Percentiles rank a stretch among this genome's conserved stretches.
Evolutionary conservation across 2,329 filamentous ascomycete species (phyloP).

Genomic region (Bipolaris cookei): DNA sequence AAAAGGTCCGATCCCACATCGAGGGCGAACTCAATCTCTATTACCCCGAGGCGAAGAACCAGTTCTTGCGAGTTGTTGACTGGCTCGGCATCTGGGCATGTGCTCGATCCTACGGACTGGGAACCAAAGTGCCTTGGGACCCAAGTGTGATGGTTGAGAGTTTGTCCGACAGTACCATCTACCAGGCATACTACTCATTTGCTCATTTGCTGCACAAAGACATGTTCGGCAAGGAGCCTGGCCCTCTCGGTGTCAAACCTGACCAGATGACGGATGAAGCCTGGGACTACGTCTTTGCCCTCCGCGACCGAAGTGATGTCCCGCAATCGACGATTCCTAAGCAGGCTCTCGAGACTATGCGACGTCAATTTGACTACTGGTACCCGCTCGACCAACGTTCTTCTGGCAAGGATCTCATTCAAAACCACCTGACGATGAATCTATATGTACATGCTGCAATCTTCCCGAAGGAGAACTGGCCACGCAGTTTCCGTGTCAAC

Average conservation of each 20-base stretch:
- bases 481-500: conserved; percentile 82
- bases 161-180: conserved; percentile 90
- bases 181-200: conserved; percentile 75
- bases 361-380: conserved; percentile 94
- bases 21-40: conserved; percentile 76
- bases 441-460: conserved; percentile 92
- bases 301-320: conserved; percentile 73
- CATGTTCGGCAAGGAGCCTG: conserved; percentile 72
- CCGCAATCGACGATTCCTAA: conserved; percentile 74
- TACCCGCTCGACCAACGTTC: conserved; percentile 90
- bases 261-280: conserved; percentile 94
- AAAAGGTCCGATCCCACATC: conserved; percentile 60
- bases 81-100: conserved; percentile 92
- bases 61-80: conserved; percentile 81
- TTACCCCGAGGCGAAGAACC: conserved; percentile 62
- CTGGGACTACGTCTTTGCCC: conserved; percentile 94
- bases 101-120: conserved; percentile 87
- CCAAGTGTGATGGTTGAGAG: conserved; percentile 87
- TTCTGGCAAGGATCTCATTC: conserved; percentile 75
- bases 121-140: conserved; percentile 95
- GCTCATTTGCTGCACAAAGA: conserved; percentile 76
- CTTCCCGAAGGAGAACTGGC: conserved; percentile 89
- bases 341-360: conserved; percentile 77
- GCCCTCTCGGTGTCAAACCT: conserved; percentile 62
- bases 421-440: conserved; percentile 95